phyloP scores from a whole-genome alignment of 2,329 filamentous ascomycete genomes.

The Claviceps quebecensis region DNA sequence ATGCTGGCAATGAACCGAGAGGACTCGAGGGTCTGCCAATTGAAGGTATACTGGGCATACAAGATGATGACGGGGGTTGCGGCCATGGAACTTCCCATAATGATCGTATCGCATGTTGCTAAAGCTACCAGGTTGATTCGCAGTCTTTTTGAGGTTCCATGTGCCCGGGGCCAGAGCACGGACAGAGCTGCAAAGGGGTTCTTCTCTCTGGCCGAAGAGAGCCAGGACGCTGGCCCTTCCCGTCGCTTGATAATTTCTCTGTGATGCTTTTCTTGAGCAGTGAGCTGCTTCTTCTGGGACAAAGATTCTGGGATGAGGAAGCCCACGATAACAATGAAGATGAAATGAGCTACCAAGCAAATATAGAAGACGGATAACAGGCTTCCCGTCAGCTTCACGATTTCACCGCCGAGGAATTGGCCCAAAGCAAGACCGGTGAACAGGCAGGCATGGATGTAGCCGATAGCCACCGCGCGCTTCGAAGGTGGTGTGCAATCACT shows the following conservation, averaged over 20 bases:
- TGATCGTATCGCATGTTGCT: constrained; percentile 64
- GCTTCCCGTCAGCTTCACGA: constrained; percentile 63
- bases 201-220: constrained; percentile 25
- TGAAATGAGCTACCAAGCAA: constrained; percentile 54
- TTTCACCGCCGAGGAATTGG: constrained; percentile 64
- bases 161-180: constrained; percentile 61
- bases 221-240: constrained; percentile 12
- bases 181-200: constrained; percentile 68
- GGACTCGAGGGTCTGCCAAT: constrained; percentile 70
- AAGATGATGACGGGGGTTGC: constrained; percentile 68
- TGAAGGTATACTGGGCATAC: constrained; percentile 68
- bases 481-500: constrained; percentile 77
- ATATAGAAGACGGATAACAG: constrained; percentile 77
- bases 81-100: constrained; percentile 73
- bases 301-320: constrained; percentile 75
- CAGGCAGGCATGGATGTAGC: constrained; percentile 77
- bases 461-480: constrained; percentile 68
- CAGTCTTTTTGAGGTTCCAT: constrained; percentile 41
- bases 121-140: constrained; percentile 73
- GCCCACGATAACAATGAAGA: constrained; percentile 59
- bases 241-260: constrained; percentile 27
- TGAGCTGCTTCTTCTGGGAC: constrained; percentile 53
- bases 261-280: constrained; percentile 54
- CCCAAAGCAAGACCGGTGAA: constrained; percentile 83
- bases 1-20: constrained; percentile 70